Percentiles rank a stretch among this genome's conserved stretches.
Conservation (phyloP, 768 basidiomycete species). For the Pisolithus orientalis region DNA sequence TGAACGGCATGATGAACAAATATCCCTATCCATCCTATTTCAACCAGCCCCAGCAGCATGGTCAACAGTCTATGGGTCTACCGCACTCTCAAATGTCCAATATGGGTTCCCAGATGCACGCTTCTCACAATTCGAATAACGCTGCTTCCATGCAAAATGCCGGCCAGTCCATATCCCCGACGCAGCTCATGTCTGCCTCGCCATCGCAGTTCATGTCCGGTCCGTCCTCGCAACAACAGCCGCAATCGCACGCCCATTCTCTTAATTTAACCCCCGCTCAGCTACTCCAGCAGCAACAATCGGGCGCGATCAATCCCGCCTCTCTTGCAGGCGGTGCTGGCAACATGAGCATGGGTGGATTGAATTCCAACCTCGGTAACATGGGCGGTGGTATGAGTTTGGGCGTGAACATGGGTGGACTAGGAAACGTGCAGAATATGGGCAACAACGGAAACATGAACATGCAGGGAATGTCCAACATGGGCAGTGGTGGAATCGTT, state of each 20-base stretch:
- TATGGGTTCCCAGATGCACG: constrained; percentile 5
- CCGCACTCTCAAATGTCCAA: constrained; percentile 12
- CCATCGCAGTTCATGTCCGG: constrained; percentile 21
- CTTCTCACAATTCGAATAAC: constrained; percentile 2
- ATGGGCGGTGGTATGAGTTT: constrained; percentile 14
- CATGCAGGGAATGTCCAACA: constrained; percentile 8
- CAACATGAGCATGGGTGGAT: constrained; percentile 5
- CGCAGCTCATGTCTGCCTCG: constrained; percentile 11
- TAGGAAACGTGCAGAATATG: constrained; percentile 12
- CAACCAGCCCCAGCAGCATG: constrained; percentile 11
- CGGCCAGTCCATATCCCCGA: constrained; percentile 20
- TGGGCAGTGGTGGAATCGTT: constrained; percentile 9
- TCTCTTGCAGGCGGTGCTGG: constrained; percentile 2
- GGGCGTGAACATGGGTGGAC: constrained; percentile 15
- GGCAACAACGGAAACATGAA: constrained; percentile 16
- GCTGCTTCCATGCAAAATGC: constrained; percentile 2
- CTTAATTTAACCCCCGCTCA: constrained; percentile 32
- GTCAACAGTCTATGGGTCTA: constrained; percentile 9
- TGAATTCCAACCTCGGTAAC: constrained; percentile 19
- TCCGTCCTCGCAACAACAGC: constrained; percentile 7
- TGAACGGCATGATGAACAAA: constrained; percentile 9
- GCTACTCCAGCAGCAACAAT: constrained; percentile 30
- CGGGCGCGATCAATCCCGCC: constrained; percentile 6
- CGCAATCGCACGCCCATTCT: constrained; percentile 3
- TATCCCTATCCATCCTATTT: constrained; percentile 10